A percentile compares a stretch with the other conserved stretches of the same genome.
phyloP scores from a whole-genome alignment of 2,329 filamentous ascomycete species.

The Cryphonectria radicalis region DNA sequence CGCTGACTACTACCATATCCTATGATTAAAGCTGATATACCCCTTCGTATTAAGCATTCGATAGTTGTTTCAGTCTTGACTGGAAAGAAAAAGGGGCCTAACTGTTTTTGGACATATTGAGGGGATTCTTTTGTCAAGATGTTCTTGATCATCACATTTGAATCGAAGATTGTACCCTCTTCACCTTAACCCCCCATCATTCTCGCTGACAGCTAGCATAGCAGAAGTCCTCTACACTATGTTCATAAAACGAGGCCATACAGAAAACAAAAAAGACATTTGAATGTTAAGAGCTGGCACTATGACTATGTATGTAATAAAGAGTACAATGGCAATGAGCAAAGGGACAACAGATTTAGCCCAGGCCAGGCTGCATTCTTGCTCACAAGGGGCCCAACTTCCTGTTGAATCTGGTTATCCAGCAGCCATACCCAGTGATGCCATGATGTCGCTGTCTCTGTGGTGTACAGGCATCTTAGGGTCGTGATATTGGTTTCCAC shows the following conservation, averaged over 20 bases:
- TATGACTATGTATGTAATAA: background rate
- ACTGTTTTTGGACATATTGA: background rate
- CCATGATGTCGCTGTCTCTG: background rate
- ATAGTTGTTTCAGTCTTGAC: background rate
- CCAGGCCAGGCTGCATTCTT: background rate
- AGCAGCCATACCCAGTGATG: background rate
- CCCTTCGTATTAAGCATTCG: background rate
- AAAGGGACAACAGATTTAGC: background rate
- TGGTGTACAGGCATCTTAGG: background rate
- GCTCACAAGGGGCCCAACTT: background rate
- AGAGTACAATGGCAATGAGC: background rate
- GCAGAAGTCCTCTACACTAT: background rate
- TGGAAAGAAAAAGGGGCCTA: too few relatives aligned
- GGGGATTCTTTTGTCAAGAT: background rate
- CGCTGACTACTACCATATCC: too few relatives aligned
- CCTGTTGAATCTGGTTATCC: background rate
- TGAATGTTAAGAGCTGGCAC: background rate
- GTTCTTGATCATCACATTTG: background rate
- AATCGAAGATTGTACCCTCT: background rate
- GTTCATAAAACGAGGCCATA: background rate
- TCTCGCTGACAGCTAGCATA: background rate
- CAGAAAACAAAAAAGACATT: background rate
- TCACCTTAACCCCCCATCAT: background rate
- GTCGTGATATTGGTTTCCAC: background rate
- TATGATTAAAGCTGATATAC: fast-evolving